These are phyloP conservation scores for Pythium rishiriense DNA, from an alignment of 352 stramenopile species.

Conservation along the genomic window DNA sequence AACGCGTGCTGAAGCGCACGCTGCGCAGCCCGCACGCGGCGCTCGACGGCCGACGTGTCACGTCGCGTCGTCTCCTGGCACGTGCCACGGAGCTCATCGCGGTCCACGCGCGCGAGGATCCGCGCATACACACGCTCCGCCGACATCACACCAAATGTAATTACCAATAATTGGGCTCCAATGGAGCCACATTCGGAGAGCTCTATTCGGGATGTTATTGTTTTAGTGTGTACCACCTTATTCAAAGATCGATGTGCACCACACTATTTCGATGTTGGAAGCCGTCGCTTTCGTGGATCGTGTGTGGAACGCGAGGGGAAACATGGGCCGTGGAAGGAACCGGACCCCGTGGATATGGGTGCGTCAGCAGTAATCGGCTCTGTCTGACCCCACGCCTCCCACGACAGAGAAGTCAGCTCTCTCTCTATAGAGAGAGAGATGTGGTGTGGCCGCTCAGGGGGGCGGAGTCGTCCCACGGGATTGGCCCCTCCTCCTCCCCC, in stretches of 20 bases:
- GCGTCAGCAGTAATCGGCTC: background rate
- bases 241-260: too few species aligned
- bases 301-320: constrained; percentile 4
- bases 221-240: too few species aligned
- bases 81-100: constrained; percentile 10
- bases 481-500: too few species aligned
- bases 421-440: too few species aligned
- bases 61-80: constrained; percentile 8
- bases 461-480: too few species aligned
- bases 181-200: background rate
- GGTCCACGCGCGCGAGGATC: constrained; percentile 25
- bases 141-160: background rate
- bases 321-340: constrained; percentile 13
- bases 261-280: background rate
- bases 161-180: background rate
- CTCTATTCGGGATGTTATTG: constrained; percentile 5
- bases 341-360: background rate
- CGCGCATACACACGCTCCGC: constrained; percentile 18
- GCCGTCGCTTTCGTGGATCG: constrained; percentile 1
- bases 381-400: background rate
- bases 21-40: background rate
- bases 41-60: constrained; percentile 1
- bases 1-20: constrained; percentile 15
- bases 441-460: too few species aligned
- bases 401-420: background rate